Evolutionary conservation across 768 basidiomycete species (phyloP).

Genomic region (Fomitopsis pulvina): DNA sequence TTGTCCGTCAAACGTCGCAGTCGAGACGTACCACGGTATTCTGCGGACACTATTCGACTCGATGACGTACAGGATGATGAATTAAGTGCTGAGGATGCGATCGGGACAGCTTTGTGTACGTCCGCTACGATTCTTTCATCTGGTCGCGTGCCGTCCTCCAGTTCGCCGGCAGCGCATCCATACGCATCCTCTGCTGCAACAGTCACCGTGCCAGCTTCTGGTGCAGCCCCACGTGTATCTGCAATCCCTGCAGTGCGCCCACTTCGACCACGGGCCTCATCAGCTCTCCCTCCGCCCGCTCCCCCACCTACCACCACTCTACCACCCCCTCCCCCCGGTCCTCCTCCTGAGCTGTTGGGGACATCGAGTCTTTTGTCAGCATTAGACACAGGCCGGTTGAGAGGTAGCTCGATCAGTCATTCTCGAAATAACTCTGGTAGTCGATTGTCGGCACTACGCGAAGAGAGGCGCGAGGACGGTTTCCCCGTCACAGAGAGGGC

Average conservation of each 20-base stretch:
- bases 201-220: neutral
- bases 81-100: conserved; percentile 1
- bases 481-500: neutral
- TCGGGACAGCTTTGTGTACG: conserved; percentile 1
- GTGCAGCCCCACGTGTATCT: conserved; percentile 3
- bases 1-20: conserved; percentile 6
- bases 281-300: conserved; percentile 56
- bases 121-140: conserved; percentile 1
- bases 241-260: conserved; percentile 5
- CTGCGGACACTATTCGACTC: neutral
- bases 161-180: conserved; percentile 11
- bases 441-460: conserved; percentile 53
- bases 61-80: conserved; percentile 4
- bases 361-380: conserved; percentile 26
- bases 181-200: conserved; percentile 7
- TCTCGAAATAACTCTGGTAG: conserved; percentile 48
- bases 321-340: conserved; percentile 51
- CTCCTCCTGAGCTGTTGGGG: conserved; percentile 16
- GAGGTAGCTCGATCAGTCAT: conserved; percentile 47
- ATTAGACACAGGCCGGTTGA: conserved; percentile 33
- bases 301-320: conserved; percentile 57
- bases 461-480: conserved; percentile 38
- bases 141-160: conserved; percentile 3
- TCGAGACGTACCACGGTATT: conserved; percentile 3
- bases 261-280: conserved; percentile 42